Percentiles rank a stretch among this genome's conserved stretches.
phyloP scores from a whole-genome alignment of 805 yeast species.

The Nakazawaea sp. region DNA sequence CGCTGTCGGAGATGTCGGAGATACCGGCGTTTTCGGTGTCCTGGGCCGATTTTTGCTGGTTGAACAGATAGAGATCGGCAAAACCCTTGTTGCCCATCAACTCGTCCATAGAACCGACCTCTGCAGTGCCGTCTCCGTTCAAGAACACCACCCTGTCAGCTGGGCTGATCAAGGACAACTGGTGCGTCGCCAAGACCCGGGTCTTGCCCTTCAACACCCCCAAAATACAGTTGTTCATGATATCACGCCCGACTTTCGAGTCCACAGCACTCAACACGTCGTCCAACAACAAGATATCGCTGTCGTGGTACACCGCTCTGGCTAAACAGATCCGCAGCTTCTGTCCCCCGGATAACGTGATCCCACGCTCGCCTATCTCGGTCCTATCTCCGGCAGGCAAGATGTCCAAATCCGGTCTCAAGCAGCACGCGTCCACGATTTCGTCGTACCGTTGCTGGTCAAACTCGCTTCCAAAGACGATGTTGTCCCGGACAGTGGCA shows the following conservation, averaged over 20 bases:
- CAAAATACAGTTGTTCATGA: constrained; percentile 36
- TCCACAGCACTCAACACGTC: constrained; percentile 74
- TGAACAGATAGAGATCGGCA: constrained; percentile 36
- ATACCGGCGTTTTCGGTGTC: constrained; percentile 16
- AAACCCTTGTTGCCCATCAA: constrained; percentile 31
- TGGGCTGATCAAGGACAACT: constrained; percentile 28
- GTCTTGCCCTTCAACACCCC: constrained; percentile 28
- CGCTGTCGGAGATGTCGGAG: constrained; percentile 12
- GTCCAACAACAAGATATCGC: constrained; percentile 57
- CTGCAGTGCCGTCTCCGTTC: constrained; percentile 12
- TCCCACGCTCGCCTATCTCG: constrained; percentile 72
- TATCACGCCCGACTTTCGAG: constrained; percentile 67
- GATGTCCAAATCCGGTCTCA: constrained; percentile 49
- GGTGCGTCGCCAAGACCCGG: constrained; percentile 33
- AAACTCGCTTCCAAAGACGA: constrained; percentile 52
- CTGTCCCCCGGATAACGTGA: constrained; percentile 72
- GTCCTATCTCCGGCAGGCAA: constrained; percentile 63
- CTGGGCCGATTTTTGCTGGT: constrained; percentile 23
- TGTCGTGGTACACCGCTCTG: constrained; percentile 60
- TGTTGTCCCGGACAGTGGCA: constrained; percentile 60
- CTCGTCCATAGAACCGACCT: constrained; percentile 5
- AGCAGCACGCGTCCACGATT: constrained; percentile 52
- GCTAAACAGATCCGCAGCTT: constrained; percentile 69
- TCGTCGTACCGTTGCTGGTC: constrained; percentile 39
- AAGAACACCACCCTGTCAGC: constrained; percentile 26